Evolutionary conservation across 441 rosid species (phyloP).

Genomic region (Eruca vesicaria): DNA sequence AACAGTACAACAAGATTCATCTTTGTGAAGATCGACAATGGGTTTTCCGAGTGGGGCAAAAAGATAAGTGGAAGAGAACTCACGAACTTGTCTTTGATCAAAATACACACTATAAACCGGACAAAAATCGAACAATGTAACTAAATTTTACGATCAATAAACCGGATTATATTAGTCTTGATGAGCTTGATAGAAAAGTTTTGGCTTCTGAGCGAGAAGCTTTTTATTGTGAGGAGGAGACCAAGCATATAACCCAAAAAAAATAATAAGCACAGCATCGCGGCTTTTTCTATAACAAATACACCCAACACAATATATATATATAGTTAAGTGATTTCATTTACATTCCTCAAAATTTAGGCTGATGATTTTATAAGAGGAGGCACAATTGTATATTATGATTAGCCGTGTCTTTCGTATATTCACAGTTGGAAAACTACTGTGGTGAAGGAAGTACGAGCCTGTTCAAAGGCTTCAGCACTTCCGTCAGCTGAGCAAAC

Average conservation of each 20-base stretch:
- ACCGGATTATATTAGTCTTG: background rate
- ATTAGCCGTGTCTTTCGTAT: conserved; percentile 10
- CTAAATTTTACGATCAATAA: background rate
- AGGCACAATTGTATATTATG: background rate
- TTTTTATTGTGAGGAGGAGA: no score
- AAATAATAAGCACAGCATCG: conserved; percentile 14
- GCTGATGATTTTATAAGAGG: no score
- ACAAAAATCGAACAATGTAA: background rate
- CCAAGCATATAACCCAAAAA: no score
- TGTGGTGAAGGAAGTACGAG: conserved; percentile 57
- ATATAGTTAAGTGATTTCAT: background rate
- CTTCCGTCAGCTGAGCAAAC: conserved; percentile 71
- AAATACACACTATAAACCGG: no score
- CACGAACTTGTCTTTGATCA: no score
- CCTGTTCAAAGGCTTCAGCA: conserved; percentile 76
- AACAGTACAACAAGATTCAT: no score
- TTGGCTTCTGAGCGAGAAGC: no score
- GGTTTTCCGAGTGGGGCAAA: no score
- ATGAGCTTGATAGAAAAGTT: background rate
- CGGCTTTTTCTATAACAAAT: conserved; percentile 18
- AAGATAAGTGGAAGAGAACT: no score
- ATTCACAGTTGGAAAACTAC: conserved; percentile 16
- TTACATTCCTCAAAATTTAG: conserved; percentile 17
- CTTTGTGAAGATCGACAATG: no score
- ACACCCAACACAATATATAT: conserved; percentile 13